Percentiles rank a stretch among this genome's conserved stretches.
Evolutionary conservation across 441 rosid genomes (phyloP).

Genomic region (Metrosideros polymorpha): DNA sequence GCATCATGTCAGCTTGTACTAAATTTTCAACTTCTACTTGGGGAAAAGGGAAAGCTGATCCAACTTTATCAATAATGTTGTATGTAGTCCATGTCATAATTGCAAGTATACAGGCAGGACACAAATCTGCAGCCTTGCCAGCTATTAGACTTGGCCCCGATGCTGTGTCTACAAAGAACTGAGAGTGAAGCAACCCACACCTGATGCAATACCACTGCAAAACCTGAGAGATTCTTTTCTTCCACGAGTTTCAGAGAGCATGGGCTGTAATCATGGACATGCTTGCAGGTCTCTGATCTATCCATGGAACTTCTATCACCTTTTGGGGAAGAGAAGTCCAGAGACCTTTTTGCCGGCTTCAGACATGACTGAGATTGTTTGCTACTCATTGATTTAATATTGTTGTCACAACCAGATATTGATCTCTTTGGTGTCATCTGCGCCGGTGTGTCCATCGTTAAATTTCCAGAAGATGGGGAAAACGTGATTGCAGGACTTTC

Average conservation of each 20-base stretch:
- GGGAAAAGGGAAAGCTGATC: neutral
- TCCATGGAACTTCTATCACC: neutral
- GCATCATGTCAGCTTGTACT: neutral
- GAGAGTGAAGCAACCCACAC: neutral
- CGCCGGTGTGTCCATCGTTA: conserved; percentile 30
- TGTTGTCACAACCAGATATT: conserved; percentile 16
- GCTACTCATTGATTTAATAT: neutral
- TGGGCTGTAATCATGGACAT: neutral
- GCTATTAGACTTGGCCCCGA: neutral
- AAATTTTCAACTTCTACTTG: neutral
- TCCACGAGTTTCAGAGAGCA: neutral
- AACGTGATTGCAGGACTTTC: conserved; percentile 23
- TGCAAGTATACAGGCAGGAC: neutral
- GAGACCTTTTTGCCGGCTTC: conserved; percentile 35
- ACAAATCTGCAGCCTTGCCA: neutral
- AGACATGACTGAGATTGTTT: conserved; percentile 1
- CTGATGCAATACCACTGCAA: conserved; percentile 8
- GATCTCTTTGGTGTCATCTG: conserved; percentile 33
- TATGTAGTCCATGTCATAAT: neutral
- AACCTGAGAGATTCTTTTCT: neutral
- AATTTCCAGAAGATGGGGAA: conserved; percentile 11
- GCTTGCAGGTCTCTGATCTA: neutral
- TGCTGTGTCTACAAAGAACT: neutral
- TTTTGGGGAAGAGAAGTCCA: conserved; percentile 25
- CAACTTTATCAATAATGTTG: neutral